These are phyloP conservation scores for Suillus sp. DNA, from an alignment of 768 basidiomycete species.

Conservation along the genomic window DNA sequence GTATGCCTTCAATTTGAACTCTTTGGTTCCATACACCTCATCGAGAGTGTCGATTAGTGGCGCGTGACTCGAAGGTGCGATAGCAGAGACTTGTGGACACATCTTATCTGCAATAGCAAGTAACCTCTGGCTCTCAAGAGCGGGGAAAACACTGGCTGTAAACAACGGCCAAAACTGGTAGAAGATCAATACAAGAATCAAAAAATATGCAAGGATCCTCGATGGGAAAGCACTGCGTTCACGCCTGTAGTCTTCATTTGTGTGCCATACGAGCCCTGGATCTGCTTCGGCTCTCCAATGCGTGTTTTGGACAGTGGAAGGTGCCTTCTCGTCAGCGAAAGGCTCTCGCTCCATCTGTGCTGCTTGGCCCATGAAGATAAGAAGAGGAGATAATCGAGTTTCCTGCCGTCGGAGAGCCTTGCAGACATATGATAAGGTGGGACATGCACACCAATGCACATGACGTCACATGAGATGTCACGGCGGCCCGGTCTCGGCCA, in stretches of 20 bases:
- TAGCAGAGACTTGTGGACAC: conserved; percentile 31
- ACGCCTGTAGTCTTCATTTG: not conserved
- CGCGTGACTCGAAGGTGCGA: conserved; percentile 20
- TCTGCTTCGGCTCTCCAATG: conserved; percentile 15
- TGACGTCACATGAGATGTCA: not conserved
- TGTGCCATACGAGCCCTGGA: conserved; percentile 13
- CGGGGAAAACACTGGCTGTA: not conserved
- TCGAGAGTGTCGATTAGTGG: conserved; percentile 28
- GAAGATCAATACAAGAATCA: conserved; percentile 16
- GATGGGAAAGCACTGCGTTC: not conserved
- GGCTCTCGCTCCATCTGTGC: not conserved
- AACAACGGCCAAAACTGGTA: conserved; percentile 13
- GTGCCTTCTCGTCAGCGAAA: conserved; percentile 9
- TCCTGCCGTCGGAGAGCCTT: conserved; percentile 15
- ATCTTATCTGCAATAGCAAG: conserved; percentile 12
- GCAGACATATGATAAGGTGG: conserved; percentile 9
- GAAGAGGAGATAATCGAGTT: conserved; percentile 14
- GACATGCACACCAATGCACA: not conserved
- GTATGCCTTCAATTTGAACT: conserved; percentile 33
- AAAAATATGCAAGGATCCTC: conserved; percentile 5
- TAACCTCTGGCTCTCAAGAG: not conserved
- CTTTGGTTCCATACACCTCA: conserved; percentile 21
- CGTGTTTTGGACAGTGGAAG: not conserved
- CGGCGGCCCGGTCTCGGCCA: no score
- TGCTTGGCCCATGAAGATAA: conserved; percentile 11